These are phyloP conservation scores for Triticum turgidum DNA, from an alignment of 176 grass and related monocot genomes.

Conservation along the genomic window DNA sequence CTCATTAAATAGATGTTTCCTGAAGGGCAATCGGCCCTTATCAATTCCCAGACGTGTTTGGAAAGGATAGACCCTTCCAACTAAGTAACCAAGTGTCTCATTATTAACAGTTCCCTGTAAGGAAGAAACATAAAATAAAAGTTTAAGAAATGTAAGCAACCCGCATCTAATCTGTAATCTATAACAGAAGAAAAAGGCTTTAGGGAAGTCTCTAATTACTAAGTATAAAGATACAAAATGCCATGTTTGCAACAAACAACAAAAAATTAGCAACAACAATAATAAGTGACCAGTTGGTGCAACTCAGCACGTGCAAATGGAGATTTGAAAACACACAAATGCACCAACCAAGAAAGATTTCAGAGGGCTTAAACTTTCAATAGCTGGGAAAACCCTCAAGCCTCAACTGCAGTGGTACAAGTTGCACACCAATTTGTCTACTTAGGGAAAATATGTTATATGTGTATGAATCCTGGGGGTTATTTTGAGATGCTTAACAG, in stretches of 20 bases:
- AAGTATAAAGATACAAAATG: neutral
- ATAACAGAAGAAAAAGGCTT: neutral
- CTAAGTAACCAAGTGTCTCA: no score
- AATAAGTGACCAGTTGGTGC: neutral
- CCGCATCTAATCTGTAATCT: no score
- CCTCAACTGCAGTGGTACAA: slow-evolving; percentile 11
- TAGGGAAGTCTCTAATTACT: neutral
- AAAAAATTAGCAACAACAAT: neutral
- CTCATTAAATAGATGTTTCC: no score
- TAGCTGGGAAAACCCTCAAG: neutral
- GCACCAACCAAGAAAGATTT: neutral
- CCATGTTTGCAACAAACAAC: neutral
- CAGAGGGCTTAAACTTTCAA: neutral
- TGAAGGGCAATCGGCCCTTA: no score
- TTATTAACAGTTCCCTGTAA: neutral
- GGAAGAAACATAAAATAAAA: no score
- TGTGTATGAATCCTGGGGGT: neutral
- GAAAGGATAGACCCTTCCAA: no score
- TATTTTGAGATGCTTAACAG: neutral
- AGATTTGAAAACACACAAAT: slow-evolving; percentile 8
- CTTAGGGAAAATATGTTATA: neutral
- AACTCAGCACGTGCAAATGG: slow-evolving; percentile 7
- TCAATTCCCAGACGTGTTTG: no score
- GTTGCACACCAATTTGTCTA: neutral
- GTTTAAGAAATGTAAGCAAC: no score